phyloP scores from a whole-genome alignment of 139 green algal species.

The Coccomyxa sp. region DNA sequence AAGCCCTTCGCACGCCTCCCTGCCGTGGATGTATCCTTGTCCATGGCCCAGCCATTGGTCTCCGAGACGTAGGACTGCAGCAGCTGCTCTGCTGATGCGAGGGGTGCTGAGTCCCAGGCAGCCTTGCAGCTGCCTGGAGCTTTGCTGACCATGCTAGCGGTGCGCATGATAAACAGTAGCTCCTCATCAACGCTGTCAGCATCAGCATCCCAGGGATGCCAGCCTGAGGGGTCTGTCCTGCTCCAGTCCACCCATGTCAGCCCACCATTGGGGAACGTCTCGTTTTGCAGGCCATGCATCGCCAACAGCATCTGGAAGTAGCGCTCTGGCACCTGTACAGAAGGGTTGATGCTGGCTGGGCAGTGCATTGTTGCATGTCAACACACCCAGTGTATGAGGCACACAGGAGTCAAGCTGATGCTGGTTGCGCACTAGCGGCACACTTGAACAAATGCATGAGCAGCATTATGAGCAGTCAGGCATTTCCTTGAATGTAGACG shows the following conservation, averaged over 20 bases:
- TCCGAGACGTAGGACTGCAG: not conserved
- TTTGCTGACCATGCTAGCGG: too few species aligned
- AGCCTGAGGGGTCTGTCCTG: not conserved
- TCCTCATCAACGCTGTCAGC: not conserved
- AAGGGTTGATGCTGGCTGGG: not conserved
- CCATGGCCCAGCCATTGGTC: not conserved
- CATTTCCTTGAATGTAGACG: not conserved
- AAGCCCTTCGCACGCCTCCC: too few species aligned
- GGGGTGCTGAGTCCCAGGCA: not conserved
- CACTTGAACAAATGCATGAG: not conserved
- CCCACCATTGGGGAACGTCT: not conserved
- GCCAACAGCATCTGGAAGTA: constrained; percentile 1
- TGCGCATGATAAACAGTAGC: too few species aligned
- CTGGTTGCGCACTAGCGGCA: not conserved
- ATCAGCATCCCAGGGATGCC: not conserved
- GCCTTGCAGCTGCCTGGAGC: too few species aligned
- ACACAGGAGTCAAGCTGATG: not conserved
- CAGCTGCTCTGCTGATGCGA: not conserved
- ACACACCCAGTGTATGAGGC: not conserved
- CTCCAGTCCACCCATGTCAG: not conserved
- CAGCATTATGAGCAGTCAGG: not conserved
- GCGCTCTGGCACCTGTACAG: not conserved
- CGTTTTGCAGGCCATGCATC: not conserved
- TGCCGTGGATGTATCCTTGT: not conserved
- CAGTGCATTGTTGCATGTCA: not conserved